phyloP scores from a whole-genome alignment of 768 basidiomycete genomes.

The Hortiboletus campestris region DNA sequence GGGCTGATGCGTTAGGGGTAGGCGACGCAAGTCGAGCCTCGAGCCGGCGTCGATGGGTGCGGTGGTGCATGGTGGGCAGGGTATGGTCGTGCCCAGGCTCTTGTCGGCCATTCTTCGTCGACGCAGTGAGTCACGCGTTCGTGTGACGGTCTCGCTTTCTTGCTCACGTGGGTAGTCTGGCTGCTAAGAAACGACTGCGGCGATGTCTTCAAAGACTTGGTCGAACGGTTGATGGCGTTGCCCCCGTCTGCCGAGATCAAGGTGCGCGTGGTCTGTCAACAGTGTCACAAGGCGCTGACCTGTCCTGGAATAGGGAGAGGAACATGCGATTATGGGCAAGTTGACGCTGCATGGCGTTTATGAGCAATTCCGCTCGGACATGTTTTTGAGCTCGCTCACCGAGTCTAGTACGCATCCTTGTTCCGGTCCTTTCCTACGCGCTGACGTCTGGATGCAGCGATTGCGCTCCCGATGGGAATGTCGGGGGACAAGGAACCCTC shows the following conservation, averaged over 20 bases:
- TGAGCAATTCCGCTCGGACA: conserved; percentile 75
- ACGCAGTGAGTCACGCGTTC: conserved; percentile 50
- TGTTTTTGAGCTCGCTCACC: conserved; percentile 84
- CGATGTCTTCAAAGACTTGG: conserved; percentile 49
- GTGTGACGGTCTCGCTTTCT: conserved; percentile 6
- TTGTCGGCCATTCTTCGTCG: conserved; percentile 62
- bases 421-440: background rate
- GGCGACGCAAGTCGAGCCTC: conserved; percentile 46
- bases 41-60: conserved; percentile 25
- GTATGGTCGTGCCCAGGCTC: conserved; percentile 58
- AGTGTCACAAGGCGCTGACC: background rate
- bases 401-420: conserved; percentile 73
- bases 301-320: conserved; percentile 57
- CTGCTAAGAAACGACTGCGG: conserved; percentile 56
- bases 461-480: conserved; percentile 82
- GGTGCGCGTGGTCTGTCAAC: conserved; percentile 34
- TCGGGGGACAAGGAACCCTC: conserved; percentile 41
- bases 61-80: conserved; percentile 33
- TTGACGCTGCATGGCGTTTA: conserved; percentile 79
- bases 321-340: conserved; percentile 70
- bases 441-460: conserved; percentile 48
- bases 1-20: conserved; percentile 13
- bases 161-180: conserved; percentile 49
- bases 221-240: conserved; percentile 57
- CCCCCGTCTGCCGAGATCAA: conserved; percentile 58